phyloP scores from a whole-genome alignment of 2,329 filamentous ascomycete genomes.

The Sporothrix pallida region DNA sequence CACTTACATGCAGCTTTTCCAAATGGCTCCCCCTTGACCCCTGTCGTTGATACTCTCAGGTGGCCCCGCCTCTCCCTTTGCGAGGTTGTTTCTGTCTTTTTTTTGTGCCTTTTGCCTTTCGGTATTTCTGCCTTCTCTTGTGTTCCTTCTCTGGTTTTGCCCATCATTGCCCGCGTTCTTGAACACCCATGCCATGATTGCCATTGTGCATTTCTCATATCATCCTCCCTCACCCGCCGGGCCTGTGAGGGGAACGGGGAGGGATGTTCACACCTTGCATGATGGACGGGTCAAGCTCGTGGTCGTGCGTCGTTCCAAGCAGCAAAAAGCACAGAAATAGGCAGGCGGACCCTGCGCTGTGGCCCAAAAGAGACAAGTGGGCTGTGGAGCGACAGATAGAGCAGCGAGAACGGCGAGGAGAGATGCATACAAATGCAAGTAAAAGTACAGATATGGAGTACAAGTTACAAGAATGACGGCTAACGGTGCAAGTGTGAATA shows the following conservation, averaged over 20 bases:
- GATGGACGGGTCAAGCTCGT: slow-evolving; percentile 18
- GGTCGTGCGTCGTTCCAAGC: slow-evolving; percentile 14
- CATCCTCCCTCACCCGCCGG: background rate
- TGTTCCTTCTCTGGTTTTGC: background rate
- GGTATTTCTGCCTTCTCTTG: background rate
- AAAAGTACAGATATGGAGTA: background rate
- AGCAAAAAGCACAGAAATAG: background rate
- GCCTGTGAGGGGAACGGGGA: slow-evolving; percentile 7
- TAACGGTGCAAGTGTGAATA: background rate
- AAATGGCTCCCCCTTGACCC: slow-evolving; percentile 5
- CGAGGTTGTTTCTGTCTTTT: background rate
- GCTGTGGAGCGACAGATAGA: slow-evolving; percentile 1
- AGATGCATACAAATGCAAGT: background rate
- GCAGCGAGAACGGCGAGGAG: background rate
- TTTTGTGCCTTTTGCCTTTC: background rate
- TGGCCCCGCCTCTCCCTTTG: slow-evolving; percentile 21
- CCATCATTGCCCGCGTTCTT: slow-evolving; percentile 8
- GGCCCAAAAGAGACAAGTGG: slow-evolving; percentile 15
- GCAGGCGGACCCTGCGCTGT: slow-evolving; percentile 14
- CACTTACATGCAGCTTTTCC: slow-evolving; percentile 10
- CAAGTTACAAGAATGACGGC: background rate
- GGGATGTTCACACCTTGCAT: slow-evolving; percentile 24
- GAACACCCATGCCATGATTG: slow-evolving; percentile 13
- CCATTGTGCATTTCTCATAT: background rate
- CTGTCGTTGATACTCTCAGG: slow-evolving; percentile 16